A percentile compares a stretch with the other conserved stretches of the same genome.
Evolutionary conservation across 225 moss, liverwort and hornwort genomes (phyloP).

Genomic region (Pseudisothecium myosuroides): DNA sequence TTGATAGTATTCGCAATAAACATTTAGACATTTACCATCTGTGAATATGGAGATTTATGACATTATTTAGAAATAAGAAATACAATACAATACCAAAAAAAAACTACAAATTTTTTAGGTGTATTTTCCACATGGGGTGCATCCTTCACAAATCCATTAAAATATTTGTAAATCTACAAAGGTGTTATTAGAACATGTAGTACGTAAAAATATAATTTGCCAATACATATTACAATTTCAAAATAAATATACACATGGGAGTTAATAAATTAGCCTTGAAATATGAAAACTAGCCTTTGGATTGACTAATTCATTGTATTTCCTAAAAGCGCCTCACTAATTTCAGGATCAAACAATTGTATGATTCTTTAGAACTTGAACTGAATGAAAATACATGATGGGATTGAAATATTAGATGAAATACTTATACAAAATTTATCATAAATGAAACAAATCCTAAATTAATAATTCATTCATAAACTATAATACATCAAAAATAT

Average conservation of each 20-base stretch:
- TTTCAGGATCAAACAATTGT: background rate
- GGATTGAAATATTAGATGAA: background rate
- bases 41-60: background rate
- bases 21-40: background rate
- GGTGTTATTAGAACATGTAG: background rate
- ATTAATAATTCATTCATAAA: background rate
- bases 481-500: background rate
- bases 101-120: background rate
- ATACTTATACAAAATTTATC: background rate
- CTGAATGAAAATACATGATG: background rate
- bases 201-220: background rate
- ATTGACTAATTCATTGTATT: background rate
- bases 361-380: background rate
- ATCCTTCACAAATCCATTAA: background rate
- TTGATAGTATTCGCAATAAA: background rate
- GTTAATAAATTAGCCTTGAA: background rate
- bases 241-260: background rate
- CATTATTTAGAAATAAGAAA: background rate
- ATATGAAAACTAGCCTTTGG: background rate
- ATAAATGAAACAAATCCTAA: background rate
- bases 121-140: fast-evolving
- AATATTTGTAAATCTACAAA: background rate
- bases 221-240: background rate
- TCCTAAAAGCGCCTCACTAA: background rate
- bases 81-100: background rate